A percentile compares a stretch with the other conserved stretches of the same genome.
phyloP scores from a whole-genome alignment of 2,329 filamentous ascomycete genomes.

The Beauveria scarabaeidicola region DNA sequence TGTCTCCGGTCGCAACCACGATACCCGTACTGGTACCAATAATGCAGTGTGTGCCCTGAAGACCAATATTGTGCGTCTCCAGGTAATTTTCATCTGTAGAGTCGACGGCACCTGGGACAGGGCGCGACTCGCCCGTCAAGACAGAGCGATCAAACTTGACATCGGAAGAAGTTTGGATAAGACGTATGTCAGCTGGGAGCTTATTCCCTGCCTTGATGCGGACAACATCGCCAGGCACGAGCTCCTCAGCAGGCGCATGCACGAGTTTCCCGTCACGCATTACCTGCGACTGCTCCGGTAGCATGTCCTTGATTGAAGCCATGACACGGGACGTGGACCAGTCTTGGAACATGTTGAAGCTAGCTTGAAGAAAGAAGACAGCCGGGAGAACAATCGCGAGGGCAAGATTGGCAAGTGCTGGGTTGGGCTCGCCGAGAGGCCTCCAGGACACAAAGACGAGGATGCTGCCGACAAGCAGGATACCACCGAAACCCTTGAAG shows the following conservation, averaged over 20 bases:
- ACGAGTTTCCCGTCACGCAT: constrained; percentile 49
- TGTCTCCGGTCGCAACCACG: constrained; percentile 63
- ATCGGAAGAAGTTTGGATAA: constrained; percentile 60
- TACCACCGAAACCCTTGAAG: constrained; percentile 67
- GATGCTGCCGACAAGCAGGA: constrained; percentile 59
- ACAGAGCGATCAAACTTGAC: constrained; percentile 66
- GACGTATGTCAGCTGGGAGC: constrained; percentile 63
- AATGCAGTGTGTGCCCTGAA: constrained; percentile 73
- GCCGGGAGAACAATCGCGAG: constrained; percentile 64
- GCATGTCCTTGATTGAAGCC: constrained; percentile 71
- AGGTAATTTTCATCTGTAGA: constrained; percentile 65
- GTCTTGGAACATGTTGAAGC: constrained; percentile 63
- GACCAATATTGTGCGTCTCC: constrained; percentile 66
- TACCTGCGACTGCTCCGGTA: constrained; percentile 63
- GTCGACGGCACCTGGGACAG: constrained; percentile 55
- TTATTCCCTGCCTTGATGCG: constrained; percentile 64
- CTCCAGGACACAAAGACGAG: constrained; percentile 72
- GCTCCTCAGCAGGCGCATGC: constrained; percentile 44
- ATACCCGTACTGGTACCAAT: constrained; percentile 58
- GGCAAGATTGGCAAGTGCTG: constrained; percentile 60
- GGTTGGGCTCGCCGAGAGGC: constrained; percentile 58
- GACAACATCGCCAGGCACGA: constrained; percentile 66
- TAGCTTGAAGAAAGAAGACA: constrained; percentile 62
- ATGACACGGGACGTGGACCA: constrained; percentile 71
- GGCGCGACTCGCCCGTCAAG: constrained; percentile 59